These are phyloP conservation scores for Cordia subcordata DNA, from an alignment of 257 asterid genomes.

Conservation along the genomic window DNA sequence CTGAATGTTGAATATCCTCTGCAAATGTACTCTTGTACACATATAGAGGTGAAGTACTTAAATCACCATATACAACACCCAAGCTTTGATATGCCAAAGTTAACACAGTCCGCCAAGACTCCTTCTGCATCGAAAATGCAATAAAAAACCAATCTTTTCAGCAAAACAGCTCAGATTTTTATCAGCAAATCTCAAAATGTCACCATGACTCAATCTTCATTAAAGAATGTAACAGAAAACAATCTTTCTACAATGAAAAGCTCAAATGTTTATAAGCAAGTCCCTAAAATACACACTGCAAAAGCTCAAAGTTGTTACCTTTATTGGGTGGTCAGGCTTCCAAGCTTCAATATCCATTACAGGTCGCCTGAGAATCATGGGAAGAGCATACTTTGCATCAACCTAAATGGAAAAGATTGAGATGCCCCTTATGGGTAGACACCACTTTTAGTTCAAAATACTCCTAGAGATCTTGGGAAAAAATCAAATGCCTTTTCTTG, in stretches of 20 bases:
- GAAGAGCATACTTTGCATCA: conserved; percentile 28
- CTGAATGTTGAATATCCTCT: conserved; percentile 91
- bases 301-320: conserved; percentile 48
- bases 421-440: conserved; percentile 19
- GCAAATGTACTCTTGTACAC: conserved; percentile 97
- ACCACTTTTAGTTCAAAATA: conserved; percentile 3
- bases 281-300: not conserved
- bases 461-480: conserved; percentile 3
- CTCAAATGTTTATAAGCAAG: not conserved
- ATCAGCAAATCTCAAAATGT: not conserved
- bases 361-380: conserved; percentile 41
- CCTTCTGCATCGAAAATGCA: conserved; percentile 42
- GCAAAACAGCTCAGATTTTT: not conserved
- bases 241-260: no score
- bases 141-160: not conserved
- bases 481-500: conserved; percentile 12
- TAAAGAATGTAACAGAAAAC: no score
- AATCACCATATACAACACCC: conserved; percentile 97
- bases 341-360: conserved; percentile 81
- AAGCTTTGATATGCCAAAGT: conserved; percentile 89
- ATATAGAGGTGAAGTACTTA: conserved; percentile 89
- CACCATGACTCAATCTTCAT: no score
- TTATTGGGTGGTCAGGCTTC: conserved; percentile 42
- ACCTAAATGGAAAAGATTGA: conserved; percentile 6
- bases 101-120: conserved; percentile 81